Evolutionary conservation across 2,329 filamentous ascomycete genomes (phyloP), one percentile per base, ranked within the genome.

Genomic region (Lasiodiplodia sp.): DNA sequence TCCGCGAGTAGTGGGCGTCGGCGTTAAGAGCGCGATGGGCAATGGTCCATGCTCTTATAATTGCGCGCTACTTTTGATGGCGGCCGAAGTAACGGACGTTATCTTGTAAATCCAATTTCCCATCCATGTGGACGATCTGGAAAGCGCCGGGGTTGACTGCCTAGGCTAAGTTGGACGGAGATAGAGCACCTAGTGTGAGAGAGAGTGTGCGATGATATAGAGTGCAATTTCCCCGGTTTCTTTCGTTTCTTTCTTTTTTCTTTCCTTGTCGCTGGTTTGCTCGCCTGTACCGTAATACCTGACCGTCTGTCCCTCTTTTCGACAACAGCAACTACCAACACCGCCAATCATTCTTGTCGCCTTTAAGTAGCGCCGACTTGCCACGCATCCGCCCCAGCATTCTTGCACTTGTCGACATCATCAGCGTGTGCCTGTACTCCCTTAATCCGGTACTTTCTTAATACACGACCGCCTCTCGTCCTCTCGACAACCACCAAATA

Each of bases 71-170:
- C 31, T 34, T 21, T 34, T 37, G 31, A 37, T 44, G 47, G 47
- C 47, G 47, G 25, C 25, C 37, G 18, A 38, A 18, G 18, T 38
- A 34, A 25, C 58, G 58, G 58, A 63, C 58, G 60, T 64, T 64
- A 64, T 64, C 60, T 40, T 53, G 60, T 14, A 25, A 38, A 52
- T 64, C 60, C 31, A 64, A 64, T 64, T 64, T 64, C 28, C 44
- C 51, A 64, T 40, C 60, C 60, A 64, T 64, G 60, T 5, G 60
- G 60, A 52, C 60, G 60, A 64, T 64, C 60, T 64, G 60, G 60
- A 52, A 64, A 47, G 28, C 47, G 47, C 44, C 37, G 58, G 38
- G 16, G 21, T 23, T 10, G 7, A 21, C 31, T 40, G 31, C 16
- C 56, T 47, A 28, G 37, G 21, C 56, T 57, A 23, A 12, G 52